A percentile compares a stretch with the other conserved stretches of the same genome.
Evolutionary conservation across 225 moss, liverwort and hornwort species (phyloP).

Genomic region (Straminergon stramineum): DNA sequence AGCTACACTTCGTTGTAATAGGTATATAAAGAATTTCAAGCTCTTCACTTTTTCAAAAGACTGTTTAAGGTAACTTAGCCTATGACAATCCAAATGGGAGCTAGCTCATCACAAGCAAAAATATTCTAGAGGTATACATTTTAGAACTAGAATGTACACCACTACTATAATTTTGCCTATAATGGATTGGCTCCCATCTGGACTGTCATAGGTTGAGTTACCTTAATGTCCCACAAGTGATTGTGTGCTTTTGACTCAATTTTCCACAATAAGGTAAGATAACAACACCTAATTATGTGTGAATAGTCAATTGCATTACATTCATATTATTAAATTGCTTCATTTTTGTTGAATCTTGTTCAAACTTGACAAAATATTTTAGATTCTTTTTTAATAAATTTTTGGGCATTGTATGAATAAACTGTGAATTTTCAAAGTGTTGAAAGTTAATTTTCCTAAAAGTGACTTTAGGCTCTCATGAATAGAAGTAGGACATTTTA

Average conservation of each 20-base stretch:
- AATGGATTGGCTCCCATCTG: no score
- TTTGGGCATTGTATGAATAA: neutral
- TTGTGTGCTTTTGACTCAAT: neutral
- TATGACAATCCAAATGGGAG: no score
- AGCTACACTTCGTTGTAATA: neutral
- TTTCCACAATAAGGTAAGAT: neutral
- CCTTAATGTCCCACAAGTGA: neutral
- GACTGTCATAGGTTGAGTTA: no score
- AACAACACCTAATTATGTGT: neutral
- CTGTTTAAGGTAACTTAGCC: neutral
- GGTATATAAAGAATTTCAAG: neutral
- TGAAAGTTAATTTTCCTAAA: neutral
- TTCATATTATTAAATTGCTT: neutral
- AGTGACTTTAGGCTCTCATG: neutral
- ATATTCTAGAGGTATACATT: no score
- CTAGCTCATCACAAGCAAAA: no score
- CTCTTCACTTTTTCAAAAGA: neutral
- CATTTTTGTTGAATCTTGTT: neutral
- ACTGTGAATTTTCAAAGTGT: neutral
- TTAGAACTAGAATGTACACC: no score
- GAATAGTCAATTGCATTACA: neutral
- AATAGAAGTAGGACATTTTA: neutral
- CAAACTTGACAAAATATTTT: rapidly evolving
- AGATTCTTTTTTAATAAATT: neutral
- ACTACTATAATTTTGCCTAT: no score